These are phyloP conservation scores for Penicillium sp. DNA, from an alignment of 2,329 filamentous ascomycete genomes.

Conservation along the genomic window DNA sequence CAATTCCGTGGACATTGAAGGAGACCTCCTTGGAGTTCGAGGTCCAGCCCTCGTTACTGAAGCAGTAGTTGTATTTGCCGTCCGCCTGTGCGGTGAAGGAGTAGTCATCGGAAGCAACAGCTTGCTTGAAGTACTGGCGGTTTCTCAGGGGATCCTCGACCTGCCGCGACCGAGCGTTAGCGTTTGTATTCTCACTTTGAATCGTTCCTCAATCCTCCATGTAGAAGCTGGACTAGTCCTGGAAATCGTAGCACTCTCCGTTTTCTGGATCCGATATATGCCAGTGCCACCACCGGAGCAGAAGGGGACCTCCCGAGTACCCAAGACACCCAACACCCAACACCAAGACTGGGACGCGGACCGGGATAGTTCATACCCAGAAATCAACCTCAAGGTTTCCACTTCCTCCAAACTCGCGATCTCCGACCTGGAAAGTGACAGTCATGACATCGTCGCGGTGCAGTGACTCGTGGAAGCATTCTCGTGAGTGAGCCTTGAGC, in stretches of 20 bases:
- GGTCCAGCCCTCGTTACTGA: constrained; percentile 98
- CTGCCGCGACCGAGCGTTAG: constrained; percentile 38
- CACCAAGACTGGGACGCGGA: constrained; percentile 1
- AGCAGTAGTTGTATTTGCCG: constrained; percentile 94
- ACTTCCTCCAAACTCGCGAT: constrained; percentile 89
- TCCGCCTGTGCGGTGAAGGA: constrained; percentile 82
- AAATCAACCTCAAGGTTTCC: constrained; percentile 97
- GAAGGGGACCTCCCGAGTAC: not conserved
- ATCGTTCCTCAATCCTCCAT: not conserved
- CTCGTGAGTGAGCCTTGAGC: constrained; percentile 84
- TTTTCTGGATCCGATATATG: not conserved
- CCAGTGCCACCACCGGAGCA: not conserved
- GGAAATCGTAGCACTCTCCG: not conserved
- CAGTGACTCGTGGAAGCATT: constrained; percentile 95
- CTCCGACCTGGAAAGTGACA: constrained; percentile 96
- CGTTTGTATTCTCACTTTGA: not conserved
- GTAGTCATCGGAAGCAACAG: constrained; percentile 86
- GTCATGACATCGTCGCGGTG: constrained; percentile 97
- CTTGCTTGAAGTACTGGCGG: constrained; percentile 76
- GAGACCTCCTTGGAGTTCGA: constrained; percentile 96
- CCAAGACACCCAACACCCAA: not conserved
- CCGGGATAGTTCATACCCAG: constrained; percentile 64
- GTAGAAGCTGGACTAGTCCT: not conserved
- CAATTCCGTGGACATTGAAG: constrained; percentile 98
- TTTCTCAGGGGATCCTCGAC: constrained; percentile 74